Evolutionary conservation across 495 filamentous ascomycete species (phyloP), one percentile per base, ranked within the genome.

Genomic region (Hyphodiscus hymeniophilus): DNA sequence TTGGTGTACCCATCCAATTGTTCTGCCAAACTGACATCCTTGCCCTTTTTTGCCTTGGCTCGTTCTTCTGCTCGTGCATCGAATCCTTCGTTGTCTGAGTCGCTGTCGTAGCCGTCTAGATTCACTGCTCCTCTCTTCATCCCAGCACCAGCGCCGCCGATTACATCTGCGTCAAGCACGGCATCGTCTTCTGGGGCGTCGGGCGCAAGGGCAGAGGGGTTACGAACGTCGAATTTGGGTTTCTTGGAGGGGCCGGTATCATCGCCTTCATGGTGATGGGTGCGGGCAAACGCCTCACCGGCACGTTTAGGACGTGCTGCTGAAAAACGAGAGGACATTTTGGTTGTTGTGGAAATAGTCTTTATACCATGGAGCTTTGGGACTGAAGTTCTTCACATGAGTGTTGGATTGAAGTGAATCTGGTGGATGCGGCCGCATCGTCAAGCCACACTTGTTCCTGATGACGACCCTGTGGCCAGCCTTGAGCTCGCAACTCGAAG

Each of bases 71-170:
- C 79, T 23, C 82, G 71, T 31, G 73, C 82, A 48, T 88, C 75
- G 63, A 94, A 94, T 17, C 85, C 88, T 54, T 97, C 92, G 46
- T 89, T 89, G 7, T 91, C 90, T 24, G 85, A 92, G 63, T 99
- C 92, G 0, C 83, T 91, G 45, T 96, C 91, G 67, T 97, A 97
- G 2, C 94, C 92, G 58, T 97, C 92, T 23, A 98, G 80, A 52
- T 96, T 95, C 26, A 98, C 81, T 2, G 89, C 92, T 56, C 87
- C 85, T 47, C 92, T 88, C 58, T 95, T 94, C 0, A 84, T 81
- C 36, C 82, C 80, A 31, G 79, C 72, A 0, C 80, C 84, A 13
- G 81, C 72, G n/a, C 80, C 80, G 31, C 91, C 91, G 50, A 97
- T 94, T 42, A 95, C 89, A 57, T 96, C 92, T 11, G 88, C 87